Percentiles rank a stretch among this genome's conserved stretches.
These are phyloP conservation scores for Tylopilus vinaceipallidus DNA, from an alignment of 768 basidiomycete genomes.

Conservation along the genomic window DNA sequence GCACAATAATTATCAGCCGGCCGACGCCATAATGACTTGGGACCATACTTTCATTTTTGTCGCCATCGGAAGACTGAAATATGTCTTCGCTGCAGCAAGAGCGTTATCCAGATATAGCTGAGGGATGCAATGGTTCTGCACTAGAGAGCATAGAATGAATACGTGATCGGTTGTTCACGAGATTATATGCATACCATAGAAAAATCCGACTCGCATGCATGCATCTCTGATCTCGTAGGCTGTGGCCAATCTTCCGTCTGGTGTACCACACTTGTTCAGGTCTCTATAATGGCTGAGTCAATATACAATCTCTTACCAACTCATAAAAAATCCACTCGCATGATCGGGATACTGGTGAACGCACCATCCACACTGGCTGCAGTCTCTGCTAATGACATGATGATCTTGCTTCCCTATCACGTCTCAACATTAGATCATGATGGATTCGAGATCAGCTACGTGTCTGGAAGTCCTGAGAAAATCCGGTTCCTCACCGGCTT, in stretches of 20 bases:
- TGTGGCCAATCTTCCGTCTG: conserved; percentile 39
- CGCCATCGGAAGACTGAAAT: conserved; percentile 66
- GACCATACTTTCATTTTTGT: conserved; percentile 61
- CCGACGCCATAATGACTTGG: too few relatives aligned
- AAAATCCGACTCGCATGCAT: conserved; percentile 81
- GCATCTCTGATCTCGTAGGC: conserved; percentile 66
- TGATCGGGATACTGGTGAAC: conserved; percentile 24
- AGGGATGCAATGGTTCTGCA: conserved; percentile 74
- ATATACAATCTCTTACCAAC: background rate
- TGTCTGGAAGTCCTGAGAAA: too few relatives aligned
- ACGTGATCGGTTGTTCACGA: background rate
- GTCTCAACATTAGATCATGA: too few relatives aligned
- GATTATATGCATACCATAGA: conserved; percentile 56
- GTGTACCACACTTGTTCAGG: conserved; percentile 16
- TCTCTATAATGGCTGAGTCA: conserved; percentile 17
- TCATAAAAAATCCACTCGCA: conserved; percentile 20
- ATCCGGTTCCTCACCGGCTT: too few relatives aligned
- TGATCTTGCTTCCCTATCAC: too few relatives aligned
- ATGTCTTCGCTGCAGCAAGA: conserved; percentile 48
- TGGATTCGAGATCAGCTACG: too few relatives aligned
- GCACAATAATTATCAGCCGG: too few relatives aligned
- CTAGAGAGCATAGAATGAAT: conserved; percentile 34
- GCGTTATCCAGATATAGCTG: conserved; percentile 45
- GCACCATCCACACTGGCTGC: conserved; percentile 19
- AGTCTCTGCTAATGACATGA: conserved; percentile 21